Evolutionary conservation across 2,329 filamentous ascomycete species (phyloP).

Genomic region (Colletotrichum chrysophilum): DNA sequence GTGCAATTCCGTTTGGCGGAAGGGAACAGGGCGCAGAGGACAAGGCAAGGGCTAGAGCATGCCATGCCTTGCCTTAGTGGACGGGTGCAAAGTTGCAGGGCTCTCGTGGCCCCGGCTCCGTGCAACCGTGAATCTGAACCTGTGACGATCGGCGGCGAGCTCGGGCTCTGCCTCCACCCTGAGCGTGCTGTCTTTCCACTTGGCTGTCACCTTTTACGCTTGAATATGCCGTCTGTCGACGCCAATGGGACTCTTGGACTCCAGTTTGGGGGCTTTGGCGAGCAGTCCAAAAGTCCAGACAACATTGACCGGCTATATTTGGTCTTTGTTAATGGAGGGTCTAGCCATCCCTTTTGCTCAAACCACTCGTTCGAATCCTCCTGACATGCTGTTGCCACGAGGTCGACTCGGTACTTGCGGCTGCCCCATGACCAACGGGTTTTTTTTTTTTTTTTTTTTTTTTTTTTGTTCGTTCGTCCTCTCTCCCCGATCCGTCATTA

Average conservation of each 20-base stretch:
- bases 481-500: not conserved
- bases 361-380: not conserved
- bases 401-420: not conserved
- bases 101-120: slow-evolving; percentile 2
- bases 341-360: not conserved
- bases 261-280: not conserved
- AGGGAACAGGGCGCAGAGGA: not conserved
- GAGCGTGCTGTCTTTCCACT: not conserved
- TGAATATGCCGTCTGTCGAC: not conserved
- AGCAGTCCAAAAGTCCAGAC: not conserved
- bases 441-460: not conserved
- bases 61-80: not conserved
- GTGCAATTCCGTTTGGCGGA: not conserved
- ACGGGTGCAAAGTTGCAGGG: not conserved
- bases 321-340: not conserved
- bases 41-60: not conserved
- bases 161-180: not conserved
- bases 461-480: not conserved
- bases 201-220: not conserved
- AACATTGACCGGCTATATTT: not conserved
- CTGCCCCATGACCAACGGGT: not conserved
- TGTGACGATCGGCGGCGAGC: slow-evolving; percentile 14
- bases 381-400: not conserved
- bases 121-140: slow-evolving; percentile 15
- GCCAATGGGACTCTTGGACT: not conserved